These are phyloP conservation scores for Pythium myriotylum DNA, from an alignment of 352 stramenopile genomes.

Conservation along the genomic window DNA sequence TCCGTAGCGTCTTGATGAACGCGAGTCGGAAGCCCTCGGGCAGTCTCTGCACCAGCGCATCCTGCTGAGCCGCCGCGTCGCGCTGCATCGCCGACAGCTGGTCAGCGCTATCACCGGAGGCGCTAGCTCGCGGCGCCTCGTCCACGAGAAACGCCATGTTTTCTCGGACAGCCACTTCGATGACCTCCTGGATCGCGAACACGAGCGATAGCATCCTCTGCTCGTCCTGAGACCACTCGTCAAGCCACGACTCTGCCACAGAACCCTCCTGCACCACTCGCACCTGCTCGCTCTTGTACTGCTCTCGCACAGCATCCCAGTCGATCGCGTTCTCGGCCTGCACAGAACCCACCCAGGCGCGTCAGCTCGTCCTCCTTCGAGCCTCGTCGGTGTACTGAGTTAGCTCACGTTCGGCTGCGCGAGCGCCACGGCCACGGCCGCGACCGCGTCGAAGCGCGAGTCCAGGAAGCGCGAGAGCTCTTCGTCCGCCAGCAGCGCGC, in stretches of 20 bases:
- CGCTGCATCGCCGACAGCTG: slow-evolving; percentile 28
- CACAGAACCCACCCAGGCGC: not conserved
- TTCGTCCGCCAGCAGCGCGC: slow-evolving; percentile 36
- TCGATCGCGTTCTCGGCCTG: slow-evolving; percentile 19
- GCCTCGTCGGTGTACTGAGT: not conserved
- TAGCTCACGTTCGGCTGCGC: slow-evolving; percentile 17
- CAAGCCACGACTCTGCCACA: too few relatives aligned
- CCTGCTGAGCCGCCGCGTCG: slow-evolving; percentile 34
- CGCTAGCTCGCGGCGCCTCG: not conserved
- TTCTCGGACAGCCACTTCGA: slow-evolving; percentile 49
- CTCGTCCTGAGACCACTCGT: slow-evolving; percentile 32
- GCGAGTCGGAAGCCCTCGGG: slow-evolving; percentile 41
- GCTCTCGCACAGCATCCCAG: slow-evolving; percentile 20
- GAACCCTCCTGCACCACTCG: too few relatives aligned
- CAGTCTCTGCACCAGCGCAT: slow-evolving; percentile 40
- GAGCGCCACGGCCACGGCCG: slow-evolving; percentile 43
- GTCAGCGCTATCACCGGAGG: not conserved
- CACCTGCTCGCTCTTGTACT: slow-evolving; percentile 23
- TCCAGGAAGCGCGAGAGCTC: slow-evolving; percentile 30
- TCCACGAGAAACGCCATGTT: slow-evolving; percentile 61
- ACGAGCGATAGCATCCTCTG: slow-evolving; percentile 41
- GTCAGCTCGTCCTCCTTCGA: not conserved
- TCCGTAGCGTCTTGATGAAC: slow-evolving; percentile 48
- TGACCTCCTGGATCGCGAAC: slow-evolving; percentile 40
- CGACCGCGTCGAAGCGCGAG: slow-evolving; percentile 27